Evolutionary conservation across 306 rosid species (phyloP), one percentile per base, ranked within the genome.

Genomic region (Prunus armeniaca): DNA sequence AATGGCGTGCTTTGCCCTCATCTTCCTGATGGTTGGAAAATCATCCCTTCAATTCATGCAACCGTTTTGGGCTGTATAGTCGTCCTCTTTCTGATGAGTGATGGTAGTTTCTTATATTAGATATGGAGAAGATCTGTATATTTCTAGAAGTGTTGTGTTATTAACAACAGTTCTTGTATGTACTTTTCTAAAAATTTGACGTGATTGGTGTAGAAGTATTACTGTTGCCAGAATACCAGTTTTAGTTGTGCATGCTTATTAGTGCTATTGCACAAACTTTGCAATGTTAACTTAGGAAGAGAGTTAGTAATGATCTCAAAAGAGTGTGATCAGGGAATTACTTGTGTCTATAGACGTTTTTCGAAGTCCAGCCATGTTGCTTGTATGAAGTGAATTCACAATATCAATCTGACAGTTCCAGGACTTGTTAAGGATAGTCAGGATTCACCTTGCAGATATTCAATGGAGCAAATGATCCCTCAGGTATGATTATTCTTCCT

Each of bases 1-100:
- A 72, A 19, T 94, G 97, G 98, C 87, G 79, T 12, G 85, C 96
- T 77, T 80, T 87, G 83, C 90, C 93, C 74, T 77, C 90, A 19
- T 75, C 84, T 69, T 80, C 64, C 56, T 91, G 83, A 94, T 20
- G 67, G 67, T 41, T 57, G 43, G 41, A 41, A 14, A 55, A 46
- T 34, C 46, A 34, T 38, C 65, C 65, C 66, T 12, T 71, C 34
- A 14, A 17, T 38, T 56, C 52, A 52, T n/a, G 4, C 14, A 1
- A 46, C 2, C 12, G 2, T 55, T 14, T 56, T 65, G 38, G 20
- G 65, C 32, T 38, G 46, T 1, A 6, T 2, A 19, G 28, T 38
- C 10, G 2, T 12, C 76, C 14, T 43, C 1, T 0, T 27, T 19
- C 18, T 22, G 4, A 34, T 41, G 49, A 72, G 67, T 9, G 24